phyloP scores from a whole-genome alignment of 257 asterid genomes.

The Solanum sitiens region DNA sequence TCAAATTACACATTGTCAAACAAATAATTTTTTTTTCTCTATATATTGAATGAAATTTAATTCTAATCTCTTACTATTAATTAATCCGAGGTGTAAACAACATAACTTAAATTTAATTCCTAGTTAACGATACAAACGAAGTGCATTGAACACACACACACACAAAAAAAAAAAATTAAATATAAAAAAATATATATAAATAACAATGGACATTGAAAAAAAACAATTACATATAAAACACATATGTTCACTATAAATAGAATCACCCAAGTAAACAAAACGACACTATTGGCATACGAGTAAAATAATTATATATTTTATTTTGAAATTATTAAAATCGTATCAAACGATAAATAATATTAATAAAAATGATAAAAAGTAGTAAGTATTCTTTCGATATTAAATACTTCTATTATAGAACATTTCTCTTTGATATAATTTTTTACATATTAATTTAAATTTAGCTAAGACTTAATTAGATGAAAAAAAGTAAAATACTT shows the following conservation, averaged over 20 bases:
- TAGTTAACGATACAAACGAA: not conserved
- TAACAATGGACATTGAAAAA: not conserved
- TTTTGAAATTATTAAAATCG: no score
- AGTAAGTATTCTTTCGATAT: no score
- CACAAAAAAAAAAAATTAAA: not conserved
- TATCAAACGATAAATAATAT: no score
- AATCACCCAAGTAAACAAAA: not conserved
- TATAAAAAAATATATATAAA: not conserved
- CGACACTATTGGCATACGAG: not conserved
- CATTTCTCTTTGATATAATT: no score
- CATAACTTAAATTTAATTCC: not conserved
- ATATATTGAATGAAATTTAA: not conserved
- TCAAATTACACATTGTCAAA: no score
- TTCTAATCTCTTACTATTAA: not conserved
- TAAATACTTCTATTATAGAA: no score
- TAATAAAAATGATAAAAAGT: no score
- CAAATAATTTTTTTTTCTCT: not conserved
- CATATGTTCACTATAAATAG: not conserved
- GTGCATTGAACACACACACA: not conserved
- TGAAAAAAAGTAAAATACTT: no score
- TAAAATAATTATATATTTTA: no score
- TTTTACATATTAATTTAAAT: no score
- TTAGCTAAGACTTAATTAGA: not conserved
- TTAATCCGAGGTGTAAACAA: not conserved
- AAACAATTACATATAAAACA: not conserved